These are phyloP conservation scores for Colletotrichum viniferum DNA, from an alignment of 2,329 filamentous ascomycete species.

Conservation along the genomic window DNA sequence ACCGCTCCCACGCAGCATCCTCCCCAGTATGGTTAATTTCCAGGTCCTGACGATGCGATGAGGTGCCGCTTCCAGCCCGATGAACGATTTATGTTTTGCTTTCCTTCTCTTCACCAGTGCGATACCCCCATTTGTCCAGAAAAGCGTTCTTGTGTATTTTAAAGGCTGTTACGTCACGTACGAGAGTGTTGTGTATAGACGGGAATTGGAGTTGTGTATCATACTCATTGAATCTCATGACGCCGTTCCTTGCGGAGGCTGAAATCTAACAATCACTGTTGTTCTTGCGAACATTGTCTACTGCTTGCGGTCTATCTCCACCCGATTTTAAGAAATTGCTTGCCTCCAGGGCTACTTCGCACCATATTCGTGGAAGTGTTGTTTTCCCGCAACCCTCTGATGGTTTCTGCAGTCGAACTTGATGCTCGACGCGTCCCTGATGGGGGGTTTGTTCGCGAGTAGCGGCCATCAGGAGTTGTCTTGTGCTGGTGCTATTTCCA, in stretches of 20 bases:
- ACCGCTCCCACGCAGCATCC: slow-evolving; percentile 8
- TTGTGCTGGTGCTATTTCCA: background rate
- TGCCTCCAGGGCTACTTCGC: background rate
- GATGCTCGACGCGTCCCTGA: background rate
- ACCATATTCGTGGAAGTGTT: background rate
- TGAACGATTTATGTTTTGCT: background rate
- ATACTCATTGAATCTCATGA: background rate
- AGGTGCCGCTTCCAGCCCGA: background rate
- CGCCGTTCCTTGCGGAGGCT: background rate
- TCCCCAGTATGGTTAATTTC: background rate
- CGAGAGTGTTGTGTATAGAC: background rate
- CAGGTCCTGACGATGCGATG: background rate
- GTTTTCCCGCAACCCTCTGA: background rate
- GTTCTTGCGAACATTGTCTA: background rate
- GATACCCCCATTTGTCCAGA: background rate
- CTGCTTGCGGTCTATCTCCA: background rate
- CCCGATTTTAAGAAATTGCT: background rate
- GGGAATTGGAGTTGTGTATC: background rate
- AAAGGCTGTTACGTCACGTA: background rate
- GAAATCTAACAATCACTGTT: background rate
- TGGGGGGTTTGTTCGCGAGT: background rate
- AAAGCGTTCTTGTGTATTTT: background rate
- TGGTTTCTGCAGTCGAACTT: background rate
- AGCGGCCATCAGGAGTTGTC: background rate
- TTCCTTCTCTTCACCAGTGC: background rate